Conservation (phyloP, 2,329 filamentous ascomycete genomes). For the Teratosphaeria epicoccoides region DNA sequence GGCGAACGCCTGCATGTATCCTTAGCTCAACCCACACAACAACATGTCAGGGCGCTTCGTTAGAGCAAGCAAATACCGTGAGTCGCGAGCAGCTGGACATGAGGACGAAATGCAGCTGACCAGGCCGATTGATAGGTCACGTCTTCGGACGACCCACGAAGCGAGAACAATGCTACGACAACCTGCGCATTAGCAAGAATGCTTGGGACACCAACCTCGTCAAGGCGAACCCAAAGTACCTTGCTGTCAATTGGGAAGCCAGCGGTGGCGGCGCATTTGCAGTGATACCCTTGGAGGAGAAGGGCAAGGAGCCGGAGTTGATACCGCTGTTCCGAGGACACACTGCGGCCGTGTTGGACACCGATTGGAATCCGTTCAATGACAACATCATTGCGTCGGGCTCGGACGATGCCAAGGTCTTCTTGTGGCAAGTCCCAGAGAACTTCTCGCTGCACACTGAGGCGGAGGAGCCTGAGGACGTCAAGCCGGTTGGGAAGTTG, state of each 20-base stretch:
- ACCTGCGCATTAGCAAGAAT: conserved; percentile 92
- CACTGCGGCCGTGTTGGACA: conserved; percentile 90
- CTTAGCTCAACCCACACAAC: background rate
- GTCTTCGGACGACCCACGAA: conserved; percentile 92
- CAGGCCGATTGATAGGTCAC: conserved; percentile 58
- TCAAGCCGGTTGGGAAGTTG: conserved; percentile 71
- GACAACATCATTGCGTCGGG: conserved; percentile 85
- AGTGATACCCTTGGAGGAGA: conserved; percentile 82
- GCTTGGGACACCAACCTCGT: conserved; percentile 98
- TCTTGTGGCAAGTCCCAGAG: conserved; percentile 89
- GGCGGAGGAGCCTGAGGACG: conserved; percentile 68
- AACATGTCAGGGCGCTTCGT: conserved; percentile 62
- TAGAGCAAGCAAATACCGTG: conserved; percentile 63
- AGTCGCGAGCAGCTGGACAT: conserved; percentile 24
- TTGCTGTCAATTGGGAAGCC: conserved; percentile 97
- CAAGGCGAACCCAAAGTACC: conserved; percentile 93
- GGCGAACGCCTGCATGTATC: background rate
- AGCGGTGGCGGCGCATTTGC: conserved; percentile 94
- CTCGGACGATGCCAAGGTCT: conserved; percentile 93
- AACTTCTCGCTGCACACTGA: conserved; percentile 77
- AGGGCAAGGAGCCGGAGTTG: conserved; percentile 80
- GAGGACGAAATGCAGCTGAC: conserved; percentile 7
- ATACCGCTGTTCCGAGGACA: conserved; percentile 94
- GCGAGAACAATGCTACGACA: conserved; percentile 98
- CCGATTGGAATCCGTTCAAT: conserved; percentile 98